Percentiles rank a stretch among this genome's conserved stretches.
Evolutionary conservation across 345 rosid genomes (phyloP).

Genomic region (Camelina hispida): DNA sequence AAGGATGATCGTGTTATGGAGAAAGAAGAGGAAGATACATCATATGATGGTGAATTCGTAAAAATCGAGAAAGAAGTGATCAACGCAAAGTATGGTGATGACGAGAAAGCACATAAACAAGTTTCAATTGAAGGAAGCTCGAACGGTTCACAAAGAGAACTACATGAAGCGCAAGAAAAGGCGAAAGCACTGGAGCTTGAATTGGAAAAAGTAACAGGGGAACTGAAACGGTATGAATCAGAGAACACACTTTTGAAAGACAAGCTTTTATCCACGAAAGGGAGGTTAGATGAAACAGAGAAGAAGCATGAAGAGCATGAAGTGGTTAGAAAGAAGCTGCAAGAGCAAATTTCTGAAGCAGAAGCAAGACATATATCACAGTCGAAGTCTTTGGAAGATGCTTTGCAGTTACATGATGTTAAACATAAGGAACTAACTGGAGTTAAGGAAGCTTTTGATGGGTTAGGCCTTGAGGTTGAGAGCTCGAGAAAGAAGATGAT

Average conservation of each 20-base stretch:
- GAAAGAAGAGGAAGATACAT: constrained; percentile 79
- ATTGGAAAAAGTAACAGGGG: constrained; percentile 58
- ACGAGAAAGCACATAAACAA: neutral
- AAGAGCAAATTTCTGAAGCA: constrained; percentile 59
- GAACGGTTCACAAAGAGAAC: constrained; percentile 59
- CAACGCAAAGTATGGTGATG: constrained; percentile 40
- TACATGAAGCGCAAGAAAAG: constrained; percentile 75
- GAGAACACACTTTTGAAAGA: constrained; percentile 57
- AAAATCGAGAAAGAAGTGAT: constrained; percentile 82
- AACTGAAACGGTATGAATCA: constrained; percentile 62
- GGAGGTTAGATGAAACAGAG: constrained; percentile 53
- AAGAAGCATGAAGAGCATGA: constrained; percentile 55
- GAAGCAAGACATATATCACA: constrained; percentile 58
- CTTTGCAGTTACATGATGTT: constrained; percentile 57
- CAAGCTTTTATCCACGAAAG: constrained; percentile 50
- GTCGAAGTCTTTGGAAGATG: constrained; percentile 56
- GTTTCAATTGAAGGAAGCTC: constrained; percentile 50
- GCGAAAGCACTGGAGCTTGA: constrained; percentile 64
- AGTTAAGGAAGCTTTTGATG: constrained; percentile 58
- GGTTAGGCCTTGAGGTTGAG: neutral
- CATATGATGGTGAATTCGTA: constrained; percentile 74
- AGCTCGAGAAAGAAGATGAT: neutral
- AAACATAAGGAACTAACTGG: constrained; percentile 68
- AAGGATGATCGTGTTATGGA: constrained; percentile 52
- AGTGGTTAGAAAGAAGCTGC: constrained; percentile 58